Base-by-base conservation (phyloP, 1,284 basidiomycete genomes). In the Cystobasidium slooffiae region DNA sequence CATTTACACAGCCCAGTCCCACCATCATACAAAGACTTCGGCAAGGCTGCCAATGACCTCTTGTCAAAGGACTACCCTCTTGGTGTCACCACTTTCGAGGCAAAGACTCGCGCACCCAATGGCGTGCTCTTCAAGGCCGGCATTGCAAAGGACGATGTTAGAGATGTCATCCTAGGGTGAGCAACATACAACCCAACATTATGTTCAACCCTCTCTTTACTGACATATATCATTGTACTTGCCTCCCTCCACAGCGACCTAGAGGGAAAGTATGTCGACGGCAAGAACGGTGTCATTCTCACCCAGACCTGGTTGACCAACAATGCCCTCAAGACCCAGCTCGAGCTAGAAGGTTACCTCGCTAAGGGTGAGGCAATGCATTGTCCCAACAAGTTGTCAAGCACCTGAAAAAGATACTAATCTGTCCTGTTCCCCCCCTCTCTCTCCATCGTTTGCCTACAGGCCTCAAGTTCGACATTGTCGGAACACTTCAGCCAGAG, bases 311-410 rank as follows among this genome's bases (percentile, higher is more conserved):
- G 97, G 97, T 94, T 93, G 75, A 83, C 89, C 83, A 97, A 97
- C 86, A 84, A 91, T 82, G 90, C 98, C 85, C 90, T 90, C 77
- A 84, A 85, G 84, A 91, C 91, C 81, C 89, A 92, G 84, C 85
- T 99, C 78, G 97, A 99, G 88, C 87, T 98, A 82, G 95, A 98
- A 85, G 96, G 97, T 88, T 91, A 95, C 86, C 89, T 99, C 82
- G 94, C 95, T 81, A 93, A 95, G 86, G 96, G 83, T 80, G 24
- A 10, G n/a, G n/a, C n/a, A n/a, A n/a, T n/a, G n/a, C n/a, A n/a
- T n/a, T n/a, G n/a, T n/a, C n/a, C n/a, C n/a, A n/a, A n/a, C n/a
- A n/a, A n/a, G n/a, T n/a, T n/a, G n/a, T n/a, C n/a, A n/a, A n/a
- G n/a, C n/a, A n/a, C n/a, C n/a, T n/a, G n/a, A n/a, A n/a, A n/a